Evolutionary conservation across 1,284 basidiomycete genomes (phyloP), one percentile per base, ranked within the genome.

Genomic region (Entoloma clypeatum): DNA sequence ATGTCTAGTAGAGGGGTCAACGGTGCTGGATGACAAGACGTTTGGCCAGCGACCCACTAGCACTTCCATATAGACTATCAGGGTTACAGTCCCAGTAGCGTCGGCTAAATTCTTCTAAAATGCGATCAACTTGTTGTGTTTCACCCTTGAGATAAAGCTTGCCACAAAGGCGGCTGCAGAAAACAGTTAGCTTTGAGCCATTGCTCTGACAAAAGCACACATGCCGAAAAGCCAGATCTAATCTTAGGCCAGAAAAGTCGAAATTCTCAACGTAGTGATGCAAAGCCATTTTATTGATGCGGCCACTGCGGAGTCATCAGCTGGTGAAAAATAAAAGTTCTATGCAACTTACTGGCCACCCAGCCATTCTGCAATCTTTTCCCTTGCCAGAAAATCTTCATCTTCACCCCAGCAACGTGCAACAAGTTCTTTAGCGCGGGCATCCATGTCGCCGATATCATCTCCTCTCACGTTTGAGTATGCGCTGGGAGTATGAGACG

Each of bases 71-170:
- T 5, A 91, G 58, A 17, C 79, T 77, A 2, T 68, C 69, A 0
- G 88, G 85, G 60, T 99, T 98, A 60, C 91, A 93, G 37, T 92
- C 84, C 77, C 83, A 93, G 64, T 89, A 99, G 6, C 92, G 77
- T 32, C 81, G 71, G 48, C 87, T 89, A 56, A 99, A 98, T 47
- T 86, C 86, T 51, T 89, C 89, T 13, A 99, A 73, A 52, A 99
- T 96, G 29, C 95, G 83, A 63, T 99, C 96, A 26, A 99, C 86
- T 65, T 98, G 94, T 60, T 99, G 96, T 0, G 95, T 96, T 66
- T 99, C 95, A 2, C 86, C 95, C 59, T 92, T 93, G 44, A 99
- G 75, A 61, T 81, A 96, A 3, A 99, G 75, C 61, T 95, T 96
- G 16, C 81, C 80, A 60, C 94, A 98, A 4, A 99, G 69, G 22